A percentile compares a stretch with the other conserved stretches of the same genome.
Evolutionary conservation across 2,329 filamentous ascomycete genomes (phyloP).

Genomic region (Davidsoniella eucalypti): DNA sequence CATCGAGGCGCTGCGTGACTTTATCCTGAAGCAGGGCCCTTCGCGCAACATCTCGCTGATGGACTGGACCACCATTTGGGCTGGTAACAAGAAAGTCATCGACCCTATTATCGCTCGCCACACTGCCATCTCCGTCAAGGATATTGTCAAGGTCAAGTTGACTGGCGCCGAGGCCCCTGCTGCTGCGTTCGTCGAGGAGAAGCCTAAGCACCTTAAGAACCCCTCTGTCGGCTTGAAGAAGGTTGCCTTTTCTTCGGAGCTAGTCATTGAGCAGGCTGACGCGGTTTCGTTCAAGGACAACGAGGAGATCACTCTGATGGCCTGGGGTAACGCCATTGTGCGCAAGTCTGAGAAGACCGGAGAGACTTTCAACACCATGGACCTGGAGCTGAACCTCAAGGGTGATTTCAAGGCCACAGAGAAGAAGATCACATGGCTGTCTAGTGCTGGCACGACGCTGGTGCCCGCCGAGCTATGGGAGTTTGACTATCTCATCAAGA

Average conservation of each 20-base stretch:
- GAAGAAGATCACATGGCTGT: slow-evolving; percentile 94
- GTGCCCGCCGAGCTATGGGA: slow-evolving; percentile 46
- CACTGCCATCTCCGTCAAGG: slow-evolving; percentile 54
- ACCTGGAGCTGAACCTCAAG: slow-evolving; percentile 74
- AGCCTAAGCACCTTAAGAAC: slow-evolving; percentile 83
- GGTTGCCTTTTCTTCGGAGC: slow-evolving; percentile 57
- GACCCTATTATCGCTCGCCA: slow-evolving; percentile 60
- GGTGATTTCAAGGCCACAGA: slow-evolving; percentile 90
- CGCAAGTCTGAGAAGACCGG: slow-evolving; percentile 28
- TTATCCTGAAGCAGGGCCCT: slow-evolving; percentile 71
- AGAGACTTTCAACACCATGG: slow-evolving; percentile 48
- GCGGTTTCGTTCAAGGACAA: slow-evolving; percentile 63
- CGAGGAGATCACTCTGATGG: slow-evolving; percentile 93
- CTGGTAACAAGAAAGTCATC: slow-evolving; percentile 65
- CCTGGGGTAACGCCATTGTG: slow-evolving; percentile 67
- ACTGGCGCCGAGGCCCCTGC: slow-evolving; percentile 51
- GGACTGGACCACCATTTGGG: slow-evolving; percentile 66
- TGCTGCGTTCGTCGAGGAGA: slow-evolving; percentile 50
- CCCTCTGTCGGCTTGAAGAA: slow-evolving; percentile 69
- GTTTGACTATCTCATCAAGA: slow-evolving; percentile 57
- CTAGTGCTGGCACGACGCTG: slow-evolving; percentile 56
- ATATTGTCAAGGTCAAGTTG: slow-evolving; percentile 54
- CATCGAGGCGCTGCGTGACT: slow-evolving; percentile 61
- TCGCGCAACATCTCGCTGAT: slow-evolving; percentile 70
- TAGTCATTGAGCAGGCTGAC: slow-evolving; percentile 77